Evolutionary conservation across 345 rosid genomes (phyloP).

Genomic region (Brassica rapa): DNA sequence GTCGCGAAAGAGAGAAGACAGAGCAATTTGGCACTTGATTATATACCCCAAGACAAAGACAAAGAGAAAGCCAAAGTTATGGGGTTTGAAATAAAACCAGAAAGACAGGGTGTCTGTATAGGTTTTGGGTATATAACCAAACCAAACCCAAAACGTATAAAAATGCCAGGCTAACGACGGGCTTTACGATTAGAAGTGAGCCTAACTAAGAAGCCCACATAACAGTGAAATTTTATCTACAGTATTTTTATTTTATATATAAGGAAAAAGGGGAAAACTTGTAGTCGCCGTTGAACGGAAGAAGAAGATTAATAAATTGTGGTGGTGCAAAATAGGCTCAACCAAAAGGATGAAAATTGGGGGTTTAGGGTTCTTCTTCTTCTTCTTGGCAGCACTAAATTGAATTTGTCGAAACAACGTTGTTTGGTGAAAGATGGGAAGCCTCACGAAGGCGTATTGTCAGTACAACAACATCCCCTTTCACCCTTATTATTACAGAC

Average conservation of each 20-base stretch:
- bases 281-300: background rate
- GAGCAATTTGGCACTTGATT: too few relatives aligned
- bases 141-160: background rate
- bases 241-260: background rate
- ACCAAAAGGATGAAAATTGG: background rate
- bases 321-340: background rate
- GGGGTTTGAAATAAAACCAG: too few relatives aligned
- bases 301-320: background rate
- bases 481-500: conserved; percentile 38
- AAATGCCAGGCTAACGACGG: background rate
- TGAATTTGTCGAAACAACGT: background rate
- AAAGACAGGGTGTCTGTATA: too few relatives aligned
- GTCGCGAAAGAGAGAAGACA: too few relatives aligned
- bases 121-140: background rate
- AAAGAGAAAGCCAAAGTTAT: too few relatives aligned
- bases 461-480: conserved; percentile 28
- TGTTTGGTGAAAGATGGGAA: background rate
- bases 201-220: background rate
- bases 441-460: background rate
- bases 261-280: background rate
- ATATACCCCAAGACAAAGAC: too few relatives aligned
- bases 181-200: background rate
- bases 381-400: background rate
- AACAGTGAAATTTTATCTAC: background rate
- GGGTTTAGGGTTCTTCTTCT: background rate